A percentile compares a stretch with the other conserved stretches of the same genome.
Evolutionary conservation across 1,139 yeast species (phyloP).

Genomic region (Pichia sp.): DNA sequence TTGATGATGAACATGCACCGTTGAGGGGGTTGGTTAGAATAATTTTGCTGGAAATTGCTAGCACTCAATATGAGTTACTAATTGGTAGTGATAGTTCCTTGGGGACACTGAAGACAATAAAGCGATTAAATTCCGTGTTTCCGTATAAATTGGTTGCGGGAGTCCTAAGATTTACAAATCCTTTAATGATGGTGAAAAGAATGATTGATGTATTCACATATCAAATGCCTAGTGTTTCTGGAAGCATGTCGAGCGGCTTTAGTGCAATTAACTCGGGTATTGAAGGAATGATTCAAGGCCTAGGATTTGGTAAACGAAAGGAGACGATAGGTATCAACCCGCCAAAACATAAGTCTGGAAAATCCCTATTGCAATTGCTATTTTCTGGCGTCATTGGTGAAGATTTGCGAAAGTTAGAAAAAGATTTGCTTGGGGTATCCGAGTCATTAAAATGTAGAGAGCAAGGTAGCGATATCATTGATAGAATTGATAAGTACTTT

Average conservation of each 20-base stretch:
- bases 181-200: slow-evolving; percentile 72
- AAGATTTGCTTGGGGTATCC: slow-evolving; percentile 5
- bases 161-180: slow-evolving; percentile 74
- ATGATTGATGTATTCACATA: slow-evolving; percentile 73
- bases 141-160: slow-evolving; percentile 74
- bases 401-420: slow-evolving; percentile 59
- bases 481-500: slow-evolving; percentile 24
- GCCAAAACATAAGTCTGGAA: slow-evolving; percentile 28
- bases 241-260: slow-evolving; percentile 27
- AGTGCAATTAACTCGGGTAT: slow-evolving; percentile 9
- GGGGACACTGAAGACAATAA: slow-evolving; percentile 61
- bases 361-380: slow-evolving; percentile 59
- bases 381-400: slow-evolving; percentile 71
- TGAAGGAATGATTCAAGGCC: slow-evolving; percentile 11
- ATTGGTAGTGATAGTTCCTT: slow-evolving; percentile 74
- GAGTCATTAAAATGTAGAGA: background rate
- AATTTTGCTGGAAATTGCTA: slow-evolving; percentile 75
- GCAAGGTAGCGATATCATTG: slow-evolving; percentile 8
- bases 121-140: slow-evolving; percentile 60
- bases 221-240: slow-evolving; percentile 41
- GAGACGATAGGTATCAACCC: slow-evolving; percentile 27
- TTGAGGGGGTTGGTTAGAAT: slow-evolving; percentile 67
- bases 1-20: slow-evolving; percentile 37
- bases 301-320: slow-evolving; percentile 7
- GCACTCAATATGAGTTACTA: slow-evolving; percentile 71